Evolutionary conservation across 2,329 filamentous ascomycete species (phyloP).

Genomic region (Pestalotiopsis sp.): DNA sequence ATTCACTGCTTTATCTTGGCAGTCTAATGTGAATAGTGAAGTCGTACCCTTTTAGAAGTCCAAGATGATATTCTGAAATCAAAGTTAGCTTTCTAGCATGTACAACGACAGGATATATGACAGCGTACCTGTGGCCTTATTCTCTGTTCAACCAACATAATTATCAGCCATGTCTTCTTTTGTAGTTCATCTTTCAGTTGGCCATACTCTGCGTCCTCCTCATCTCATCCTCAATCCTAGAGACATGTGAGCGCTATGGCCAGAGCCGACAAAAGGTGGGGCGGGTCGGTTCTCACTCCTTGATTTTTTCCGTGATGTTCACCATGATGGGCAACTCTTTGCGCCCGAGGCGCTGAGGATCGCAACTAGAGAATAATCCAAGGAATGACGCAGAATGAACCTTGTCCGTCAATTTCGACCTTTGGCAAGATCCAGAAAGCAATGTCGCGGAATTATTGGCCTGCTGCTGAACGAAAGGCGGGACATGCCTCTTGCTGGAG

Average conservation of each 20-base stretch:
- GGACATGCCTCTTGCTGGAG: background rate
- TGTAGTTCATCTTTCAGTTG: background rate
- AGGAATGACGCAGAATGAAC: background rate
- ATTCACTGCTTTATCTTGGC: too few relatives aligned
- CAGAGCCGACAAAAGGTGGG: constrained; percentile 6
- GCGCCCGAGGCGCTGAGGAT: background rate
- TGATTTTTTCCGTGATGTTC: constrained; percentile 99
- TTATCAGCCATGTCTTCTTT: constrained; percentile 14
- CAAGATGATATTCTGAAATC: constrained; percentile 87
- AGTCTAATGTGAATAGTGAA: too few relatives aligned
- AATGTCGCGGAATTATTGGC: background rate
- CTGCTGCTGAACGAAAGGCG: background rate
- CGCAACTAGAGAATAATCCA: background rate
- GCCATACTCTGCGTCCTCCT: constrained; percentile 90
- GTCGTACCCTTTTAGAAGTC: constrained; percentile 86
- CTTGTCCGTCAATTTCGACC: background rate
- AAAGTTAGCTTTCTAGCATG: background rate
- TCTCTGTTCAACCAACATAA: constrained; percentile 63
- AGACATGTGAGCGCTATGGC: constrained; percentile 21
- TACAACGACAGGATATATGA: background rate
- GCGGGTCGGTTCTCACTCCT: constrained; percentile 68
- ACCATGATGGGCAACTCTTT: constrained; percentile 67
- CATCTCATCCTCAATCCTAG: constrained; percentile 99
- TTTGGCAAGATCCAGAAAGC: background rate
- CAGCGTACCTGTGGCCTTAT: constrained; percentile 86